Evolutionary conservation across 805 yeast genomes (phyloP).

Genomic region (Lachancea mirantina): DNA sequence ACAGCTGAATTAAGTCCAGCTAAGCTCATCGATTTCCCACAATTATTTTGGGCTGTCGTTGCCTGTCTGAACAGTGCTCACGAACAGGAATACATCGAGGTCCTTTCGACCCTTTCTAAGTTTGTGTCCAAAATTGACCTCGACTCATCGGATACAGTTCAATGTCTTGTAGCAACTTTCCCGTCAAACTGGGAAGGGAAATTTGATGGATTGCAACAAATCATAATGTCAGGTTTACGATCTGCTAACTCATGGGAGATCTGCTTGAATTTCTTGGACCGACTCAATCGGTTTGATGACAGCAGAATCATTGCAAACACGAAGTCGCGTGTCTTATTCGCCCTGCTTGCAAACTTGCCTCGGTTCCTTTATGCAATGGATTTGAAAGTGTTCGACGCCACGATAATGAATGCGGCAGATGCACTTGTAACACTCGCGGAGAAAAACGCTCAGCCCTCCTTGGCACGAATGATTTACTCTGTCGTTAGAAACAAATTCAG

Average conservation of each 20-base stretch:
- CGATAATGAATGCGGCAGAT: slow-evolving; percentile 46
- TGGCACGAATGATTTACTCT: slow-evolving; percentile 70
- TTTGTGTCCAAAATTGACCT: slow-evolving; percentile 81
- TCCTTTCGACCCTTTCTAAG: slow-evolving; percentile 71
- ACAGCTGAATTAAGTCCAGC: slow-evolving; percentile 78
- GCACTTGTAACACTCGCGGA: slow-evolving; percentile 58
- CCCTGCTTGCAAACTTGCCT: slow-evolving; percentile 74
- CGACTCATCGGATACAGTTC: slow-evolving; percentile 77
- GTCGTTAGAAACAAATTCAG: slow-evolving; percentile 74
- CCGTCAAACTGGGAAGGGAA: slow-evolving; percentile 96
- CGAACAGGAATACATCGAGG: slow-evolving; percentile 89
- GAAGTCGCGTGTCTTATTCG: slow-evolving; percentile 58
- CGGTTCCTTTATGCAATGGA: slow-evolving; percentile 78
- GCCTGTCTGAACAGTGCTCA: slow-evolving; percentile 87
- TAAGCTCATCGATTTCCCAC: slow-evolving; percentile 80
- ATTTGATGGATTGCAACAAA: slow-evolving; percentile 79
- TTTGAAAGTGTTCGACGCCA: slow-evolving; percentile 41
- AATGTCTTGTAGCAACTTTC: slow-evolving; percentile 74
- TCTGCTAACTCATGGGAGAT: slow-evolving; percentile 76
- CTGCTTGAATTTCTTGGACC: slow-evolving; percentile 64
- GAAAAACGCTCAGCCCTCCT: slow-evolving; percentile 43
- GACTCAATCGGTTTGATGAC: slow-evolving; percentile 56
- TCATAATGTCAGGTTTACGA: slow-evolving; percentile 74
- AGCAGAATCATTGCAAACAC: slow-evolving; percentile 74
- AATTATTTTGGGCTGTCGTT: slow-evolving; percentile 89